These are phyloP conservation scores for Hypoxylon sp. DNA, from an alignment of 2,329 filamentous ascomycete genomes.

Conservation along the genomic window DNA sequence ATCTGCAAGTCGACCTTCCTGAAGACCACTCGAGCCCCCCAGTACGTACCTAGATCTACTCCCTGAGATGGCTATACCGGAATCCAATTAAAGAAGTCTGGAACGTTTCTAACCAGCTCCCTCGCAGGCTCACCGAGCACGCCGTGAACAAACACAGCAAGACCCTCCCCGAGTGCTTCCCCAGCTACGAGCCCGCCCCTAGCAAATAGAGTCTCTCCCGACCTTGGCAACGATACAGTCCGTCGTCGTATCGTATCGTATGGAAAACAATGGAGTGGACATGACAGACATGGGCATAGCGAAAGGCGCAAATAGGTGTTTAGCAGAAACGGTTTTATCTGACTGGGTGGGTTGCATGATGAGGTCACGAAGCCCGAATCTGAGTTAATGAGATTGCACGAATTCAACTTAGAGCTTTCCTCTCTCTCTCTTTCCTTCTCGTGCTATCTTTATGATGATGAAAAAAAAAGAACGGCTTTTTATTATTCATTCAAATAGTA, in stretches of 20 bases:
- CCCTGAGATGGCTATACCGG: not conserved
- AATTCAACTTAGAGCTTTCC: constrained; percentile 31
- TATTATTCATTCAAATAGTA: constrained; percentile 4
- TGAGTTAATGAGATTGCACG: constrained; percentile 42
- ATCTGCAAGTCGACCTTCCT: constrained; percentile 85
- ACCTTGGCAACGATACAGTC: not conserved
- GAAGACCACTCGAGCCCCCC: constrained; percentile 80
- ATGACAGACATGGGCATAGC: constrained; percentile 40
- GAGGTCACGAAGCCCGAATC: constrained; percentile 25
- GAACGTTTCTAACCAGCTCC: constrained; percentile 3
- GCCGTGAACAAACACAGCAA: constrained; percentile 84
- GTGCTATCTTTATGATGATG: not conserved
- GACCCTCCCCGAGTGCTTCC: constrained; percentile 79
- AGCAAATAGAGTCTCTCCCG: constrained; percentile 19
- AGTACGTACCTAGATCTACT: constrained; percentile 67
- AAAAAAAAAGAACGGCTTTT: not conserved
- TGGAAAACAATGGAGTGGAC: constrained; percentile 2
- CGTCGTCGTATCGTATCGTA: constrained; percentile 1
- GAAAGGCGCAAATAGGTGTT: constrained; percentile 47
- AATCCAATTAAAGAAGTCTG: not conserved
- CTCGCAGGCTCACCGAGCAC: constrained; percentile 76
- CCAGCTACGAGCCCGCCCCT: constrained; percentile 57
- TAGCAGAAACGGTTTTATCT: constrained; percentile 29
- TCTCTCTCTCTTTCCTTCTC: constrained; percentile 9
- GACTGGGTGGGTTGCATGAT: constrained; percentile 29